Conservation (phyloP, 495 filamentous ascomycete genomes). For the Ascobolus immersus region DNA sequence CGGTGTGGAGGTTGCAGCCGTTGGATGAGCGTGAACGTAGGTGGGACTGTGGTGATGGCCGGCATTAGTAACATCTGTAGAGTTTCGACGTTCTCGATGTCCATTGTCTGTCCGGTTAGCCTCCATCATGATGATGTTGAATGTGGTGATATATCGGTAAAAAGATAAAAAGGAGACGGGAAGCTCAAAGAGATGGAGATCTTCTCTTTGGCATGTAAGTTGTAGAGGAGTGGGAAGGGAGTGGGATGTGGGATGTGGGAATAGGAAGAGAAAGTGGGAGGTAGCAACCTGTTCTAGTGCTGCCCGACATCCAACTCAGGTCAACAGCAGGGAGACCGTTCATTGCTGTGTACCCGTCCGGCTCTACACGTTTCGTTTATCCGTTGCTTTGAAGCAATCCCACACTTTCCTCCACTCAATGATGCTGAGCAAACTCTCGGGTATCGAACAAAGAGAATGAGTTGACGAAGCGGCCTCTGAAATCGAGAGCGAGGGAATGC, state of each 20-base stretch:
- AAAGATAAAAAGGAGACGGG: neutral
- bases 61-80: too few relatives aligned
- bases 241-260: neutral
- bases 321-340: conserved; percentile 3
- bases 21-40: conserved; percentile 7
- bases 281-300: neutral
- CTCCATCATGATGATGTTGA: neutral
- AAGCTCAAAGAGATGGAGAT: neutral
- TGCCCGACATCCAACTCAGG: conserved; percentile 7
- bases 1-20: conserved; percentile 3
- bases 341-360: too few relatives aligned
- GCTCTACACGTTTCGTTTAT: too few relatives aligned
- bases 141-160: conserved; percentile 1
- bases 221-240: neutral
- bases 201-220: conserved; percentile 8
- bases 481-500: too few relatives aligned
- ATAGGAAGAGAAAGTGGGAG: neutral
- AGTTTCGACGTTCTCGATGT: too few relatives aligned
- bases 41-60: too few relatives aligned
- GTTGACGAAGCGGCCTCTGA: too few relatives aligned
- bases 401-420: too few relatives aligned
- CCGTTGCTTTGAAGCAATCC: too few relatives aligned
- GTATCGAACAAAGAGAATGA: too few relatives aligned
- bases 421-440: too few relatives aligned
- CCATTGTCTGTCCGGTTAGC: too few relatives aligned